Evolutionary conservation across 306 rosid genomes (phyloP).

Genomic region (Prunus davidiana): DNA sequence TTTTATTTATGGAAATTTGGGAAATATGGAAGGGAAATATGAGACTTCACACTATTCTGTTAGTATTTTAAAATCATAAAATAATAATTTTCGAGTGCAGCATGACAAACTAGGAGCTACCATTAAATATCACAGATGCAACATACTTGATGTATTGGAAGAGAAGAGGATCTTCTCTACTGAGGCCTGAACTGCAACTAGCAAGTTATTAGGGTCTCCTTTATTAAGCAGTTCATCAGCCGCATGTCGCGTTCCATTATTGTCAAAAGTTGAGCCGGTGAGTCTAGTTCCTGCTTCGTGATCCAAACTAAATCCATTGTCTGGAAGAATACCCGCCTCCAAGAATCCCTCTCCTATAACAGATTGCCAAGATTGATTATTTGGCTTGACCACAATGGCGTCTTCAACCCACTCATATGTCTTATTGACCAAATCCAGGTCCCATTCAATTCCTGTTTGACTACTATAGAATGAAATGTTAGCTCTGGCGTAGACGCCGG

Average conservation of each 20-base stretch:
- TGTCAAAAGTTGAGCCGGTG: conserved; percentile 21
- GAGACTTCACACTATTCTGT: not conserved
- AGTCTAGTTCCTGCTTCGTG: conserved; percentile 17
- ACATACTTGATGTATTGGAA: conserved; percentile 6
- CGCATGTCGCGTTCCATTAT: conserved; percentile 21
- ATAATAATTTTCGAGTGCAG: not conserved
- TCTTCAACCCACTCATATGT: conserved; percentile 33
- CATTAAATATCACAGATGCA: not conserved
- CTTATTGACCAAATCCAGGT: conserved; percentile 13
- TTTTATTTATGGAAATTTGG: no score
- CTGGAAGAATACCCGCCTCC: conserved; percentile 9
- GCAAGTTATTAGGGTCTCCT: conserved; percentile 7
- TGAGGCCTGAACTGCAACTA: conserved; percentile 21
- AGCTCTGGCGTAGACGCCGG: not conserved
- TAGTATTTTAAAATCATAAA: not conserved
- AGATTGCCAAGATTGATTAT: conserved; percentile 10
- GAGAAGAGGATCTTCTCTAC: conserved; percentile 19
- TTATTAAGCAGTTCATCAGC: conserved; percentile 29
- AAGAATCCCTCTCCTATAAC: not conserved
- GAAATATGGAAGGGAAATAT: no score
- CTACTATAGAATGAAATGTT: not conserved
- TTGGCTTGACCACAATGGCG: not conserved
- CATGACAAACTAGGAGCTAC: not conserved
- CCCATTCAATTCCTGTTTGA: conserved; percentile 8
- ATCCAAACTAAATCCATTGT: conserved; percentile 19